These are phyloP conservation scores for Selaginella tamariscina DNA, from an alignment of 75 land plant genomes.

Conservation along the genomic window DNA sequence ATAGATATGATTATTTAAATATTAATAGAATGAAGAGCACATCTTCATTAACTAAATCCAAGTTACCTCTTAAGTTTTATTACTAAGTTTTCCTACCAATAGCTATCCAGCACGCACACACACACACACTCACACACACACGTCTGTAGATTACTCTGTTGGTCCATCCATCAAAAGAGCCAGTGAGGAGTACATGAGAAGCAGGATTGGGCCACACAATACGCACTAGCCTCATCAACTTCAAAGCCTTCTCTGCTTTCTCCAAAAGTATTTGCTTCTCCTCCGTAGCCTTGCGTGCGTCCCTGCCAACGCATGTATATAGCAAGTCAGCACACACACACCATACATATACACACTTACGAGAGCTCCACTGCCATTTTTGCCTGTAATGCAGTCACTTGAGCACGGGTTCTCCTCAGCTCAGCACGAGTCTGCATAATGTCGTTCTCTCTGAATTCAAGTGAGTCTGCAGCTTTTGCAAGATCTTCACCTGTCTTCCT, in stretches of 20 bases:
- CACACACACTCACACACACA: not conserved
- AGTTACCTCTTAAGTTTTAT: too few species aligned
- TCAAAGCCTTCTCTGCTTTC: slow-evolving; percentile 35
- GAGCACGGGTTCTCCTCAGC: slow-evolving; percentile 48
- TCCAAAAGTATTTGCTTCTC: slow-evolving; percentile 44
- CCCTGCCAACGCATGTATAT: slow-evolving; percentile 26
- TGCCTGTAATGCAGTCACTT: slow-evolving; percentile 49
- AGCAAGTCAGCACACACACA: not conserved
- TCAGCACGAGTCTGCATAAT: slow-evolving; percentile 38
- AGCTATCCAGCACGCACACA: too few species aligned
- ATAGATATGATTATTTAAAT: too few species aligned
- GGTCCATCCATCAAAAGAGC: slow-evolving; percentile 89
- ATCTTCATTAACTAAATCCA: too few species aligned
- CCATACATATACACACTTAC: slow-evolving; percentile 31
- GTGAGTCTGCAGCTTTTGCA: slow-evolving; percentile 50
- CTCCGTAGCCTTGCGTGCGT: slow-evolving; percentile 39
- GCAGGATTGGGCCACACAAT: slow-evolving; percentile 82
- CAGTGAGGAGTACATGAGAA: slow-evolving; percentile 54
- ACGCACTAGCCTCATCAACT: slow-evolving; percentile 35
- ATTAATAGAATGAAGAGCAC: too few species aligned
- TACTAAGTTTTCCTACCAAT: too few species aligned
- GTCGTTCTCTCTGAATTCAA: slow-evolving; percentile 63
- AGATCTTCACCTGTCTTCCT: slow-evolving; percentile 17
- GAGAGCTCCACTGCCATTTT: slow-evolving; percentile 45
- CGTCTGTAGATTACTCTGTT: slow-evolving; percentile 34